Evolutionary conservation across 192 early-diverging fungal species (phyloP).

Genomic region (Cladochytrium replicatum): DNA sequence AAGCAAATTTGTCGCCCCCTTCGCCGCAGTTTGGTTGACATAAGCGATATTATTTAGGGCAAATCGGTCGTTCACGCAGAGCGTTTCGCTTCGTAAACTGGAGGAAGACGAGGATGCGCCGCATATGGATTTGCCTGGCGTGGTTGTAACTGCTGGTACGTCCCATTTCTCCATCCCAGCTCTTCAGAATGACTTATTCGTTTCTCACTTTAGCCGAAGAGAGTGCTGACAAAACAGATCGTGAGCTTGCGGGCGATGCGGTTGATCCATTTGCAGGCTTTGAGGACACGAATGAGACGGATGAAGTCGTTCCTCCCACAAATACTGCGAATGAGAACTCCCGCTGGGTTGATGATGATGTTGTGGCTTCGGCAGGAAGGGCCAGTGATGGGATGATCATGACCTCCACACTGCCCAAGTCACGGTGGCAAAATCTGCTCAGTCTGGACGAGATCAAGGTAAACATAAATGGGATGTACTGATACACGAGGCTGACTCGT

Average conservation of each 20-base stretch:
- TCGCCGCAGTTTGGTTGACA: not conserved
- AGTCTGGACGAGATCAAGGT: constrained; percentile 84
- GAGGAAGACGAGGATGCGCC: constrained; percentile 31
- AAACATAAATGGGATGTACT: not conserved
- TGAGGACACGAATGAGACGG: not conserved
- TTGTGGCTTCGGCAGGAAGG: not conserved
- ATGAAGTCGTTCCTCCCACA: constrained; percentile 4
- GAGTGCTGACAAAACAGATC: too few species aligned
- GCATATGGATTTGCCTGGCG: constrained; percentile 9
- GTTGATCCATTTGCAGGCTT: too few species aligned
- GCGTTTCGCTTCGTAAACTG: constrained; percentile 59
- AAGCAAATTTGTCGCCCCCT: constrained; percentile 5
- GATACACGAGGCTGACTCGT: not conserved
- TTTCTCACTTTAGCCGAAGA: too few species aligned
- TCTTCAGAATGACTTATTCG: too few species aligned
- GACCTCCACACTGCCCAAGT: constrained; percentile 66
- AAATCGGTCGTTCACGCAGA: constrained; percentile 70
- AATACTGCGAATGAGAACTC: not conserved
- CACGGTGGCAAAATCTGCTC: constrained; percentile 85
- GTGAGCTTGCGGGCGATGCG: too few species aligned
- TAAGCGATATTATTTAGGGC: constrained; percentile 26
- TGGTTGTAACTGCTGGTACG: not conserved
- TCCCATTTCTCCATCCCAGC: not conserved
- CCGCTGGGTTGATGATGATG: not conserved
- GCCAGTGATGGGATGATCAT: constrained; percentile 76